phyloP scores from a whole-genome alignment of 2,329 filamentous ascomycete species.

The Hypoxylon sp. region DNA sequence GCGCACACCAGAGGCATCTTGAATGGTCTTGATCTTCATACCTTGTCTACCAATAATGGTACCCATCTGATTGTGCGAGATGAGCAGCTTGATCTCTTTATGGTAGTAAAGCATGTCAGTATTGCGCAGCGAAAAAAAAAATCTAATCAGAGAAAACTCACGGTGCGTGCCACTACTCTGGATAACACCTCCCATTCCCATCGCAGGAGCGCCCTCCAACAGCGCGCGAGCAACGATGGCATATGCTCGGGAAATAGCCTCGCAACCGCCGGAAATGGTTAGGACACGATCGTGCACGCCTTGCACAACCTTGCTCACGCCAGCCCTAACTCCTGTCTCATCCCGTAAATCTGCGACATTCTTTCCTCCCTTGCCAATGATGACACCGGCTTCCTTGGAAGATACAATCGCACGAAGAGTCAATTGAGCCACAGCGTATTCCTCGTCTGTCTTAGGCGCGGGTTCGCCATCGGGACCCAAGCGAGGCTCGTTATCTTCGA shows the following conservation, averaged over 20 bases:
- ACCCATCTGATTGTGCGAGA: conserved; percentile 99
- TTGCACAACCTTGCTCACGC: conserved; percentile 98
- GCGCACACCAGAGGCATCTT: conserved; percentile 94
- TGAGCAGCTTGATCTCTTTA: conserved; percentile 94
- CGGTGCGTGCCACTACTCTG: conserved; percentile 93
- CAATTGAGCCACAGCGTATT: conserved; percentile 92
- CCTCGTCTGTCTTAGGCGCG: conserved; percentile 92
- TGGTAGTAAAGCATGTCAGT: conserved; percentile 47
- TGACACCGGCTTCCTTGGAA: conserved; percentile 98
- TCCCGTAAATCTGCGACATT: conserved; percentile 97
- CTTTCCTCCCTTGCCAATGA: conserved; percentile 98
- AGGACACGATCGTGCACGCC: conserved; percentile 97
- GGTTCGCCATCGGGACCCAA: conserved; percentile 82
- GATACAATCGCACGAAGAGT: conserved; percentile 98
- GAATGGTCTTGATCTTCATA: conserved; percentile 99
- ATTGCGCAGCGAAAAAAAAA: conserved; percentile 15
- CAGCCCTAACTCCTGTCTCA: conserved; percentile 97
- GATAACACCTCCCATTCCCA: conserved; percentile 95
- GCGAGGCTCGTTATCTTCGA: conserved; percentile 72
- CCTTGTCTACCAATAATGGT: conserved; percentile 98
- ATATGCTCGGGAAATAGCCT: conserved; percentile 92
- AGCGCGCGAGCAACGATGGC: conserved; percentile 92
- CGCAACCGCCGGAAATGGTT: conserved; percentile 92
- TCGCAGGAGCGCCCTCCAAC: conserved; percentile 91
- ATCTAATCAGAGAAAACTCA: conserved; percentile 67